phyloP scores from a whole-genome alignment of 345 rosid species.

The Lumnitzera littorea region DNA sequence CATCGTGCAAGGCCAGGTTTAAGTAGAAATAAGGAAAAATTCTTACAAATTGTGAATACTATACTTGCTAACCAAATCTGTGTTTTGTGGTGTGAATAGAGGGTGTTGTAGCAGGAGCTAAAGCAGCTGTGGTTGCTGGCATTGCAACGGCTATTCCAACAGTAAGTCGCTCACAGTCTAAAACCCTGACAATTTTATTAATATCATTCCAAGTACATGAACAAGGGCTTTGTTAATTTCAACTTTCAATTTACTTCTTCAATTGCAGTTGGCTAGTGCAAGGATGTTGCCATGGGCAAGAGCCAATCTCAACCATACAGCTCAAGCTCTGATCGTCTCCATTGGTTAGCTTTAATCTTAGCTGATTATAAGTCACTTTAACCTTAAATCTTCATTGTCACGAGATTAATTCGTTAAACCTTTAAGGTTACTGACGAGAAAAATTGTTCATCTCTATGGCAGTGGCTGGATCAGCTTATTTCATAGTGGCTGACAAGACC shows the following conservation, averaged over 20 bases:
- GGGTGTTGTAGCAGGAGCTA: slow-evolving; percentile 86
- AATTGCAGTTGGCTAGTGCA: slow-evolving; percentile 59
- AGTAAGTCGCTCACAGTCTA: slow-evolving; percentile 21
- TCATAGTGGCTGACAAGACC: slow-evolving; percentile 93
- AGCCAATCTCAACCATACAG: slow-evolving; percentile 82
- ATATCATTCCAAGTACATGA: neutral
- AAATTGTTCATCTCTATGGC: neutral
- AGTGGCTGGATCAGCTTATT: slow-evolving; percentile 89
- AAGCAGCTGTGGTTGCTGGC: slow-evolving; percentile 70
- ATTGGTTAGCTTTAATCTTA: slow-evolving; percentile 22
- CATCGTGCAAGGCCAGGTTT: no score
- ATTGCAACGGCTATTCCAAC: slow-evolving; percentile 86
- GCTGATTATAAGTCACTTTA: no score
- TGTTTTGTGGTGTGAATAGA: slow-evolving; percentile 27
- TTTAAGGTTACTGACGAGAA: neutral
- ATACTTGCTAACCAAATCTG: no score
- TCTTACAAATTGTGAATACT: no score
- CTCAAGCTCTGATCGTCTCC: slow-evolving; percentile 91
- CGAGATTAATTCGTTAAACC: neutral
- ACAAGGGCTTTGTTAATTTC: neutral
- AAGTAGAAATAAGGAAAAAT: no score
- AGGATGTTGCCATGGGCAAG: slow-evolving; percentile 90
- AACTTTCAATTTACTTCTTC: neutral
- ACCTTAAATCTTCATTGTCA: no score
- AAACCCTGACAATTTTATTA: neutral